Conservation (phyloP, 164 flowering plant species). For the Magnolia changhungtana region DNA sequence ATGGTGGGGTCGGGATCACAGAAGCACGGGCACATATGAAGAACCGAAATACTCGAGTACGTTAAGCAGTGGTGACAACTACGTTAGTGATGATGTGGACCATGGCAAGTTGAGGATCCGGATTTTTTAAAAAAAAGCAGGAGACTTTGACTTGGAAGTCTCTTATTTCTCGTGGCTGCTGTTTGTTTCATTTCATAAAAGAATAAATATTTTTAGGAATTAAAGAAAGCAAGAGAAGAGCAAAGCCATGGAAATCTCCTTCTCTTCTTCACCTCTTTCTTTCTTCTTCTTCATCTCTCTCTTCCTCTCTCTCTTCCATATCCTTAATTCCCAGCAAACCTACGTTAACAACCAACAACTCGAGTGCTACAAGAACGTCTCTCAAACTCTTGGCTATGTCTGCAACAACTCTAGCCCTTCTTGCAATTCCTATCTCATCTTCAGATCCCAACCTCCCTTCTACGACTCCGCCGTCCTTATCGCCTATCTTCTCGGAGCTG, state of each 20-base stretch:
- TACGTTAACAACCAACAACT: slow-evolving; percentile 52
- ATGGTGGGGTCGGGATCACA: too few species aligned
- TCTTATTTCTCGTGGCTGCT: too few species aligned
- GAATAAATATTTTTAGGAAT: not conserved
- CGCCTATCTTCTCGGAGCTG: slow-evolving; percentile 32
- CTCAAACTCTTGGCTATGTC: slow-evolving; percentile 34
- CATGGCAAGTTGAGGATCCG: too few species aligned
- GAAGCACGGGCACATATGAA: too few species aligned
- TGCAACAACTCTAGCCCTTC: slow-evolving; percentile 39
- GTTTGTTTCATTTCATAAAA: too few species aligned
- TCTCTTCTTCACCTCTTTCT: not conserved
- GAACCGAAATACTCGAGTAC: too few species aligned
- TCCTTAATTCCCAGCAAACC: slow-evolving; percentile 35
- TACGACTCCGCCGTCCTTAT: slow-evolving; percentile 40
- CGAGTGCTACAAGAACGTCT: slow-evolving; percentile 33
- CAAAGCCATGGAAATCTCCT: slow-evolving; percentile 1
- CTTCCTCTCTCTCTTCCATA: slow-evolving; percentile 2
- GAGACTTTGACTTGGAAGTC: too few species aligned
- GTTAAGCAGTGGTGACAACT: too few species aligned
- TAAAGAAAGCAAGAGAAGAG: not conserved
- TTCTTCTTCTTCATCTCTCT: not conserved
- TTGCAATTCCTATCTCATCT: slow-evolving; percentile 58
- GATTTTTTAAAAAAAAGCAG: too few species aligned
- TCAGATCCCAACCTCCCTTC: slow-evolving; percentile 34
- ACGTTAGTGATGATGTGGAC: too few species aligned